phyloP scores from a whole-genome alignment of 2,329 filamentous ascomycete species.

The Cercospora canescens region DNA sequence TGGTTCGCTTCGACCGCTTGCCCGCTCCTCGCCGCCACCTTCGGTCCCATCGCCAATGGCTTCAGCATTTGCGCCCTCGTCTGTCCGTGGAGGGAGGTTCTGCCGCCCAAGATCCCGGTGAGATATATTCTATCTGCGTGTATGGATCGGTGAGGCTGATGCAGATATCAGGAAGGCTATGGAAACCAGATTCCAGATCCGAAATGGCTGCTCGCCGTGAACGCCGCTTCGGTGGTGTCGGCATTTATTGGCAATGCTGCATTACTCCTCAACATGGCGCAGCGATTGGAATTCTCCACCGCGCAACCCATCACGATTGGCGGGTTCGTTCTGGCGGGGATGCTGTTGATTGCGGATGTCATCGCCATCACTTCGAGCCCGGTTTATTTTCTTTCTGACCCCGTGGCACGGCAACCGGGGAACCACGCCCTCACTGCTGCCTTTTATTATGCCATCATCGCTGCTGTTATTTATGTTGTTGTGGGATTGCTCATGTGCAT shows the following conservation, averaged over 20 bases:
- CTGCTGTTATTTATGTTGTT: constrained; percentile 57
- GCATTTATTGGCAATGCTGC: constrained; percentile 57
- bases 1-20: constrained; percentile 54
- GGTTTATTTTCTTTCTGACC: constrained; percentile 43
- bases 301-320: constrained; percentile 61
- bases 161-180: constrained; percentile 37
- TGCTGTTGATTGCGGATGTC: constrained; percentile 56
- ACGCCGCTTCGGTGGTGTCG: constrained; percentile 55
- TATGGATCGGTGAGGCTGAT: neutral
- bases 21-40: constrained; percentile 55
- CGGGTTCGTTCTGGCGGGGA: constrained; percentile 58
- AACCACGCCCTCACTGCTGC: constrained; percentile 54
- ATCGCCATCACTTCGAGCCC: constrained; percentile 46
- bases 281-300: constrained; percentile 54
- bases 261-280: constrained; percentile 61
- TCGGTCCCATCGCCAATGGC: constrained; percentile 41
- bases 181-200: constrained; percentile 54
- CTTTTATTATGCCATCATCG: constrained; percentile 62
- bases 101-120: constrained; percentile 42
- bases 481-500: constrained; percentile 56
- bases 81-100: constrained; percentile 56
- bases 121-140: constrained; percentile 21
- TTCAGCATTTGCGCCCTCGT: constrained; percentile 53
- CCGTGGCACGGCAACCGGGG: constrained; percentile 30
- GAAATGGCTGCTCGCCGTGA: constrained; percentile 53